Base-by-base conservation (phyloP, 805 yeast species). In the Ogataea methanolica region DNA sequence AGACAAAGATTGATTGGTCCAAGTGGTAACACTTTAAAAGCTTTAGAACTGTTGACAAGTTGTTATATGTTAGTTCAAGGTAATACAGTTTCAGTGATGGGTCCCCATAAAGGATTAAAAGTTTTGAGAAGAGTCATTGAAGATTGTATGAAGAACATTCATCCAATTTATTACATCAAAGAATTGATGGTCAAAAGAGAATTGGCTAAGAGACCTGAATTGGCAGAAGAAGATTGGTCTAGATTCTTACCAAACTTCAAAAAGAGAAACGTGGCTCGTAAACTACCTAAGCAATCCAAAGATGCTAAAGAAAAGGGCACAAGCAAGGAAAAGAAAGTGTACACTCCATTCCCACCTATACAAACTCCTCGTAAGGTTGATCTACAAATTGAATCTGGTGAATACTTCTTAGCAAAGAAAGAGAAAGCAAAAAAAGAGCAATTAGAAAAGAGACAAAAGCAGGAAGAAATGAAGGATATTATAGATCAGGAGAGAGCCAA, bases 341-440 rank as follows among this genome's bases (percentile, higher is more conserved):
- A 92, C 79, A 94, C 99, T 33, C 98, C 99, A 64, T 94, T 94
- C 90, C 99, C 99, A 72, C 98, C 99, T 59, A 87, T 88, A 44
- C 99, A 88, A 71, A 80, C 82, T 56, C 99, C 98, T 63, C 85
- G 98, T 75, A 91, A 94, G 87, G 76, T 94, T 69, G 99, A 94
- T 79, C 73, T 91, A 66, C 96, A 90, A 73, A 90, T 94, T 69
- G 99, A 94, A 69, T 83, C 95, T 74, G 99, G 99, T 80, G 99
- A 94, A 69, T 94, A 89, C 71, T 94, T 94, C 80, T 75, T 94
- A 71, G 87, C 89, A 51, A 86, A 88, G 73, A 80, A 74, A 60
- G 96, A 91, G 61, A 89, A 88, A 74, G 84, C 80, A 50, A 70
- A 74, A 56, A 83, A 79, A 66, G 81, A 82, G 54, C 71, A 84